Evolutionary conservation across 2,329 filamentous ascomycete species (phyloP), one percentile per base, ranked within the genome.

Genomic region (Fusarium longipes): DNA sequence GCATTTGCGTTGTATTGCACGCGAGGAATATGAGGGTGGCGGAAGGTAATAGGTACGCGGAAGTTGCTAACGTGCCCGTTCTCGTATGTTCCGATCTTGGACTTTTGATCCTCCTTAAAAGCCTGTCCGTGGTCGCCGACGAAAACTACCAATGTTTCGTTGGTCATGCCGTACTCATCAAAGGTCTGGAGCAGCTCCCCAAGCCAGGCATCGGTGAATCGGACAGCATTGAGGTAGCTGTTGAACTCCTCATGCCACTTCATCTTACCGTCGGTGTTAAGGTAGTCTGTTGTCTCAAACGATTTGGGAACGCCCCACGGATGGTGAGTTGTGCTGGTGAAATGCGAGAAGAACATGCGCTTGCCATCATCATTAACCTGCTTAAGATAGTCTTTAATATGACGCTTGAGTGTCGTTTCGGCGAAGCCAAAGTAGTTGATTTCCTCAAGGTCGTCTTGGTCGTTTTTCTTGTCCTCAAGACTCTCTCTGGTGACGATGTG

Each of bases 241-340:
- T 77, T 77, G 15, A 79, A 71, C 33, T 79, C 75, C 7, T 73
- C 70, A 22, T 75, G 62, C 40, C 73, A 74, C 11, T 66, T 61
- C 35, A 70, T 72, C 4, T 63, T 67, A 17, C 76, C 76, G 6
- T 71, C 53, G 1, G 56, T 60, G 12, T 57, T 57, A 4, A 73
- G 61, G 24, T 67, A 73, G 6, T 71, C 40, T 1, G 25, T 43
- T 8, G 51, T 52, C 2, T 75, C 38, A 25, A 78, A 73, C 2
- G 49, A 45, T 1, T 38, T 30, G 0, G 71, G 71, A 3, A 68
- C 52, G 1, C 59, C 54, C 71, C 71, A 79, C 0, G 77, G 75
- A 40, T 79, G 77, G 36, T 79, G 77, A 0, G 75, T 75, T 1
- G 77, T 79, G 66, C 77, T 78, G 1, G 78, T 79, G 2, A 79